Evolutionary conservation across 2,329 filamentous ascomycete species (phyloP), one percentile per base, ranked within the genome.

Genomic region (Botrytis aclada): DNA sequence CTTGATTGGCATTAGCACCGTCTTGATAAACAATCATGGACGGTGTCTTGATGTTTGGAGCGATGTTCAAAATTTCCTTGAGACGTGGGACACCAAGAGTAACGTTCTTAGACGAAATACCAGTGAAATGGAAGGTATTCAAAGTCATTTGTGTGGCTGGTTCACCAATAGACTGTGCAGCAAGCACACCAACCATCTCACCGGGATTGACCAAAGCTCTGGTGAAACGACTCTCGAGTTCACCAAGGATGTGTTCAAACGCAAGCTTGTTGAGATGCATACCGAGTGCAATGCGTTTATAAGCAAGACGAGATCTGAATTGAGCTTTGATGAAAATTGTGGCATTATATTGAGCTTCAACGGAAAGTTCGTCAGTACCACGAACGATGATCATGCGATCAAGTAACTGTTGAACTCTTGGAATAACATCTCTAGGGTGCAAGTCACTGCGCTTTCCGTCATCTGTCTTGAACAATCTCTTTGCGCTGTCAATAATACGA

Each of bases 61-160:
- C 96, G 74, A 99, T 90, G 82, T 99, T 99, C 73, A 99, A 88
- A 89, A 99, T 99, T 85, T 99, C 96, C 88, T 99, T 99, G 67
- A 99, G 89, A 90, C 96, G 95, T 61, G 96, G 96, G 61, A 99
- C 96, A 94, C 96, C 96, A 66, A 99, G 91, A 0, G 96, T 99
- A 72, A 99, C 95, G 87, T 99, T 99, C 91, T 99, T 99, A 37
- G 95, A 97, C 54, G 97, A 97, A 74, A 99, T 94, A 97, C 96
- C 96, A 83, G 96, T 95, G 83, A 99, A 99, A 87, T 99, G 96
- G 92, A 99, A 99, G 37, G 96, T 99, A 85, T 99, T 99, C 74
- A 99, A 85, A 1, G 96, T 99, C 96, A 99, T 99, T 86, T 99
- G 96, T 1, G 96, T 99, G 34, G 96, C 97, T 58, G 96, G 96